Percentiles rank a stretch among this genome's conserved stretches.
Conservation (phyloP, 2,329 filamentous ascomycete species). For the Xylaria sp. region DNA sequence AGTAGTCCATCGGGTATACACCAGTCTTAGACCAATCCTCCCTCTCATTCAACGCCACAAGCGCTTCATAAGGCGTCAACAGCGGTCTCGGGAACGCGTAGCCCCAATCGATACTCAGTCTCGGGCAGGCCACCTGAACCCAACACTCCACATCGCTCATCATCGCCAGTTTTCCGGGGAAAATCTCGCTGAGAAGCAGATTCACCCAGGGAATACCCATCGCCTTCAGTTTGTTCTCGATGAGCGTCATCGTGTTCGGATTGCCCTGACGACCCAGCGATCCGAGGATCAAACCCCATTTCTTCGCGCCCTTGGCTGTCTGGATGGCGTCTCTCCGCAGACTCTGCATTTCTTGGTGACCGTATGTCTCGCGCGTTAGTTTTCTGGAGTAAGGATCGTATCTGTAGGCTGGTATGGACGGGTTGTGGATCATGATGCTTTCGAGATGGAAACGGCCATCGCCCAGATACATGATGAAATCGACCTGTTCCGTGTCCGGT, state of each 20-base stretch:
- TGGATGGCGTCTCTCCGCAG: constrained; percentile 72
- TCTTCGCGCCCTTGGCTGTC: constrained; percentile 68
- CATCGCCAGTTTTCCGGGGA: constrained; percentile 88
- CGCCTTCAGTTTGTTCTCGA: constrained; percentile 69
- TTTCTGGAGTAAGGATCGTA: constrained; percentile 96
- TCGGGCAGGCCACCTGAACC: constrained; percentile 97
- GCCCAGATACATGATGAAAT: constrained; percentile 45
- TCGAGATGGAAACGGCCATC: constrained; percentile 63
- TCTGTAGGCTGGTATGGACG: constrained; percentile 79
- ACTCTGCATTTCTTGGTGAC: constrained; percentile 83
- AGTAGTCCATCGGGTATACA: constrained; percentile 97
- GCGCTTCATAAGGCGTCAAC: constrained; percentile 89
- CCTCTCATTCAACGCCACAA: constrained; percentile 76
- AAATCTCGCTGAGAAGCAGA: constrained; percentile 86
- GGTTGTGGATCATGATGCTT: constrained; percentile 99
- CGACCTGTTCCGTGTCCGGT: constrained; percentile 50
- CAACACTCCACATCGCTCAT: constrained; percentile 95
- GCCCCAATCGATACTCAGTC: constrained; percentile 96
- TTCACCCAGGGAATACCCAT: constrained; percentile 77
- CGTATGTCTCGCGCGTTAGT: constrained; percentile 85
- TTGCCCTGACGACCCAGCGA: constrained; percentile 92
- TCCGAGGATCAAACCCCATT: constrained; percentile 94
- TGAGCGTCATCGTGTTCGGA: constrained; percentile 81
- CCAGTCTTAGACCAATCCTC: constrained; percentile 66
- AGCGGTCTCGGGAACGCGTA: constrained; percentile 89